Base-by-base conservation (phyloP, 2,329 filamentous ascomycete species). In the Diaporthe sp. region DNA sequence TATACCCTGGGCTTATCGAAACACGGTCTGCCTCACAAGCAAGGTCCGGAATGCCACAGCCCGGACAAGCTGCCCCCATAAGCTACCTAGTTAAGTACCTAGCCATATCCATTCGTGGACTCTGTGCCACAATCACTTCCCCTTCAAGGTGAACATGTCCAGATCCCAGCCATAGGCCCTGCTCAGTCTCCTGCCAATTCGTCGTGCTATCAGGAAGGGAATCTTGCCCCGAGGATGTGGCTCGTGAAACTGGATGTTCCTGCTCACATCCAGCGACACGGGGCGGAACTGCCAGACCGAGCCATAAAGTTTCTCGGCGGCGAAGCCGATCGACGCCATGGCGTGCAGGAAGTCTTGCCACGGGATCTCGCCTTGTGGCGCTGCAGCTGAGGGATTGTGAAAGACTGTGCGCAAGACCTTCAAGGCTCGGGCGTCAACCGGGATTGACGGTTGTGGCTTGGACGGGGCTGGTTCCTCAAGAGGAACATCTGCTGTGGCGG, bases 281-380 rank as follows among this genome's bases (percentile, higher is more conserved):
- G 87, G 87, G 19, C 82, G 83, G 75, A 92, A 92, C 15, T 91
- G 87, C 91, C 91, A 92, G 0, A 87, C 87, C 1, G 88, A 92
- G 0, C 90, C 89, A 74, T 91, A 90, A 0, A 92, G 83, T 80
- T 92, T 92, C 80, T 90, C 82, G 0, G 85, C 85, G 0, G 78
- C 75, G 71, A 92, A 91, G 0, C 89, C 90, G 0, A 84, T 83
- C 0, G 82, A 82, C 0, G 77, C 76, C 86, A 91, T 87, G 0
- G 89, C 88, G 74, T 87, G 85, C 4, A 90, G 77, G 74, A 91
- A 88, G 68, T 91, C 88, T 3, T 77, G 80, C 89, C 89, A 91
- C 0, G 83, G 45, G 0, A 91, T 77, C 77, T 90, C 89, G 4
- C 87, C 86, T 0, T 86, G 85, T 0, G 83, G 81, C 0, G 86